phyloP scores from a whole-genome alignment of 2,329 filamentous ascomycete genomes.

The Trichoderma koningii region DNA sequence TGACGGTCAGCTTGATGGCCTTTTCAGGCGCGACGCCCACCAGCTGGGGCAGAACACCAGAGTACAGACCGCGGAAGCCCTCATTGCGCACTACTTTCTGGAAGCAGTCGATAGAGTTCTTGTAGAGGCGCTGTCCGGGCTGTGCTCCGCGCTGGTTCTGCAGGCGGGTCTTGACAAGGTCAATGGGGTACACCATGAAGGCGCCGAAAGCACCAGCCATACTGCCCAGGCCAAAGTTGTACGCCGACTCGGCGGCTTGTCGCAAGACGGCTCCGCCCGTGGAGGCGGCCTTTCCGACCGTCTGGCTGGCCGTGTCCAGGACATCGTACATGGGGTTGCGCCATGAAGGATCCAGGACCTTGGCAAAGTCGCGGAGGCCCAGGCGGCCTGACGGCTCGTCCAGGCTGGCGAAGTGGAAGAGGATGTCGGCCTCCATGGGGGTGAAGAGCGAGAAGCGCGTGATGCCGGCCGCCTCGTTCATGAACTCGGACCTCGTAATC shows the following conservation, averaged over 20 bases:
- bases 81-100: constrained; percentile 92
- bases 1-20: constrained; percentile 98
- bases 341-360: constrained; percentile 94
- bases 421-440: constrained; percentile 96
- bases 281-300: constrained; percentile 43
- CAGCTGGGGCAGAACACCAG: constrained; percentile 89
- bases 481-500: constrained; percentile 90
- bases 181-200: constrained; percentile 99
- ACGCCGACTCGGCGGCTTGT: constrained; percentile 67
- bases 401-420: constrained; percentile 96
- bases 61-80: constrained; percentile 86
- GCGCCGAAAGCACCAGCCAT: constrained; percentile 94
- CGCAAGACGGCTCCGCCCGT: constrained; percentile 52
- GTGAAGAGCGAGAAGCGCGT: constrained; percentile 96
- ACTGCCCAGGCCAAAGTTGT: constrained; percentile 89
- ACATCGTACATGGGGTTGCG: constrained; percentile 60
- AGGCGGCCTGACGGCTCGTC: constrained; percentile 87
- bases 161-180: constrained; percentile 97
- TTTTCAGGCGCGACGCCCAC: constrained; percentile 99
- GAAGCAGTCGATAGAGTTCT: constrained; percentile 95
- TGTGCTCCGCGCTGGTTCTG: constrained; percentile 89
- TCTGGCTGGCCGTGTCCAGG: constrained; percentile 45
- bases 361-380: constrained; percentile 81
- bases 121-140: constrained; percentile 87
- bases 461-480: constrained; percentile 88